Percentiles rank a stretch among this genome's conserved stretches.
phyloP scores from a whole-genome alignment of 1,139 yeast genomes.

The Hemisphaericaspora lyxosophila region DNA sequence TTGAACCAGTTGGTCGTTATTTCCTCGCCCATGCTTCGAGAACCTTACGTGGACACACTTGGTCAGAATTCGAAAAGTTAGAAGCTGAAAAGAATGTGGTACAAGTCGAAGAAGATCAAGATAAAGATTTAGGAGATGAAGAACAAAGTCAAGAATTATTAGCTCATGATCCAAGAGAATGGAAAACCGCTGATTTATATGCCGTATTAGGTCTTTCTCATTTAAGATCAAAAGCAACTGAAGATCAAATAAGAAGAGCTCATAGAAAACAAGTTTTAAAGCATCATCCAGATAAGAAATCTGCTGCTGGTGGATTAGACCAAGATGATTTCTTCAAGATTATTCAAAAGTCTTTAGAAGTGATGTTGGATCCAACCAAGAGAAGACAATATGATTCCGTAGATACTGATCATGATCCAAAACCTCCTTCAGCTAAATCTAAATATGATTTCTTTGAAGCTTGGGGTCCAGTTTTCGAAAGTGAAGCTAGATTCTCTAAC shows the following conservation, averaged over 20 bases:
- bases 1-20: constrained; percentile 96
- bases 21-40: constrained; percentile 97
- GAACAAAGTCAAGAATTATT: constrained; percentile 81
- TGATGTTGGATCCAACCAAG: constrained; percentile 78
- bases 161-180: constrained; percentile 92
- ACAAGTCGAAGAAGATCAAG: constrained; percentile 64
- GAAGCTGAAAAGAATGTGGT: constrained; percentile 90
- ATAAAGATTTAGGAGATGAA: constrained; percentile 72
- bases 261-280: constrained; percentile 95
- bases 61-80: constrained; percentile 94
- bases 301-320: constrained; percentile 77
- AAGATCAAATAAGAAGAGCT: constrained; percentile 92
- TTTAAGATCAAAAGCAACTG: constrained; percentile 87
- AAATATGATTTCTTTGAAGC: constrained; percentile 81
- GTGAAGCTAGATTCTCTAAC: constrained; percentile 90
- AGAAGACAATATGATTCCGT: constrained; percentile 96
- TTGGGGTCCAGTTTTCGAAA: constrained; percentile 89
- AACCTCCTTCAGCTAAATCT: constrained; percentile 67
- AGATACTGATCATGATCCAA: constrained; percentile 82
- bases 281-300: constrained; percentile 98
- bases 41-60: constrained; percentile 93
- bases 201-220: constrained; percentile 94
- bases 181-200: constrained; percentile 95
- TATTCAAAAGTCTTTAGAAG: constrained; percentile 94
- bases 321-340: constrained; percentile 98